phyloP scores from a whole-genome alignment of 495 filamentous ascomycete species.

The Amniculicola lignicola region DNA sequence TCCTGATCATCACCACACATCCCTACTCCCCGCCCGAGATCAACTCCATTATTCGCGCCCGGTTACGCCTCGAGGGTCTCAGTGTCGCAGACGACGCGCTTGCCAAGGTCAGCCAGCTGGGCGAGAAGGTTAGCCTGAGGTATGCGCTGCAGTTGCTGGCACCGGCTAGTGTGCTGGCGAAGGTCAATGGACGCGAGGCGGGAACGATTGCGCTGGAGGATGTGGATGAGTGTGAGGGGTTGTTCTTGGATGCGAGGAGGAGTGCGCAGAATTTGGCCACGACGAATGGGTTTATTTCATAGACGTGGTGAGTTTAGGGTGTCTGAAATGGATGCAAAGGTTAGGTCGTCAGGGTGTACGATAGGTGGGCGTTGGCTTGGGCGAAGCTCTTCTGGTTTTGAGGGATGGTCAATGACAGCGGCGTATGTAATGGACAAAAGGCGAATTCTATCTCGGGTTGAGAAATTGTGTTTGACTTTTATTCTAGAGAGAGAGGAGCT shows the following conservation, averaged over 20 bases:
- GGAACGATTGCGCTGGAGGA: slow-evolving; percentile 75
- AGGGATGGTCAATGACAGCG: no score
- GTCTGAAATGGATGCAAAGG: no score
- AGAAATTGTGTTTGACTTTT: no score
- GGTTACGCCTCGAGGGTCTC: slow-evolving; percentile 75
- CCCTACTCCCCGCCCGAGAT: slow-evolving; percentile 83
- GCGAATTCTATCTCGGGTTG: no score
- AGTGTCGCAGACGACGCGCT: slow-evolving; percentile 77
- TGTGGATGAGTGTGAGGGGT: slow-evolving; percentile 80
- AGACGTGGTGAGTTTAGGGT: not conserved
- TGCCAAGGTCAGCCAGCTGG: slow-evolving; percentile 78
- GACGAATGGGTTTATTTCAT: slow-evolving; percentile 32
- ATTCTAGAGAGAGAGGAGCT: no score
- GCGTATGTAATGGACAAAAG: no score
- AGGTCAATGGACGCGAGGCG: slow-evolving; percentile 57
- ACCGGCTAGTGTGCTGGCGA: slow-evolving; percentile 71
- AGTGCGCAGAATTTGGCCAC: slow-evolving; percentile 54
- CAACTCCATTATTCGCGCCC: slow-evolving; percentile 78
- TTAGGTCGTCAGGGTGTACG: no score
- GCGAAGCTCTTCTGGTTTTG: no score
- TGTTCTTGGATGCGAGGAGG: slow-evolving; percentile 86
- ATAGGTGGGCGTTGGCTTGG: slow-evolving; percentile 5
- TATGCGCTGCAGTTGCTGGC: slow-evolving; percentile 91
- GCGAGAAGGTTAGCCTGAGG: slow-evolving; percentile 79
- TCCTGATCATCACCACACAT: slow-evolving; percentile 92